These are phyloP conservation scores for Arachnomyces sp. DNA, from an alignment of 2,329 filamentous ascomycete species.

Conservation along the genomic window DNA sequence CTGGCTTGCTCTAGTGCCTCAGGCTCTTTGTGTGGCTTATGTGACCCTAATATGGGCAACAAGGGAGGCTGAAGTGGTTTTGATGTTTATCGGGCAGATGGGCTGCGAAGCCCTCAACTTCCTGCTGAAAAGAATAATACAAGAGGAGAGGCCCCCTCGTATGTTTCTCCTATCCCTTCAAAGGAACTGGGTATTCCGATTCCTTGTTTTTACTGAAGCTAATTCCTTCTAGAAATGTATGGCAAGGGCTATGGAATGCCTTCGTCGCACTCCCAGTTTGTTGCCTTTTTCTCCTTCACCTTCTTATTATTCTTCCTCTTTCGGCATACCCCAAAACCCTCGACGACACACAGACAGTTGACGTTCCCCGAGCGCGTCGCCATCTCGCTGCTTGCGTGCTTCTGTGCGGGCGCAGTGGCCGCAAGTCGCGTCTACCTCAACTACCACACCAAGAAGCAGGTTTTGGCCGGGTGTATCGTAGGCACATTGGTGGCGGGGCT, in stretches of 20 bases:
- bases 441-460: conserved; percentile 86
- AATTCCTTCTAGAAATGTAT: conserved; percentile 52
- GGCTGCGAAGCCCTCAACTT: conserved; percentile 90
- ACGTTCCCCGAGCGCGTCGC: conserved; percentile 49
- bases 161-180: conserved; percentile 31
- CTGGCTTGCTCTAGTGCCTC: conserved; percentile 88
- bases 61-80: conserved; percentile 77
- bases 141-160: conserved; percentile 79
- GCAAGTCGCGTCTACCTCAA: conserved; percentile 81
- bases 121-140: conserved; percentile 78
- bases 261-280: conserved; percentile 88
- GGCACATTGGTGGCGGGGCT: conserved; percentile 62
- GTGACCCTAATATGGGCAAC: conserved; percentile 84
- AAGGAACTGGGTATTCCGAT: neutral
- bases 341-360: conserved; percentile 35
- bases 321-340: conserved; percentile 58
- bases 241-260: conserved; percentile 98
- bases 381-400: conserved; percentile 51
- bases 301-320: conserved; percentile 76
- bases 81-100: conserved; percentile 90
- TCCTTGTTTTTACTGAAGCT: conserved; percentile 3
- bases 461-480: conserved; percentile 67
- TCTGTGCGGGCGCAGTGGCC: conserved; percentile 62
- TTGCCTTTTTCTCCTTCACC: conserved; percentile 81
- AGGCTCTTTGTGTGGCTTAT: conserved; percentile 85